A percentile compares a stretch with the other conserved stretches of the same genome.
These are phyloP conservation scores for Cystobasidium slooffiae DNA, from an alignment of 1,284 basidiomycete genomes.

Conservation along the genomic window DNA sequence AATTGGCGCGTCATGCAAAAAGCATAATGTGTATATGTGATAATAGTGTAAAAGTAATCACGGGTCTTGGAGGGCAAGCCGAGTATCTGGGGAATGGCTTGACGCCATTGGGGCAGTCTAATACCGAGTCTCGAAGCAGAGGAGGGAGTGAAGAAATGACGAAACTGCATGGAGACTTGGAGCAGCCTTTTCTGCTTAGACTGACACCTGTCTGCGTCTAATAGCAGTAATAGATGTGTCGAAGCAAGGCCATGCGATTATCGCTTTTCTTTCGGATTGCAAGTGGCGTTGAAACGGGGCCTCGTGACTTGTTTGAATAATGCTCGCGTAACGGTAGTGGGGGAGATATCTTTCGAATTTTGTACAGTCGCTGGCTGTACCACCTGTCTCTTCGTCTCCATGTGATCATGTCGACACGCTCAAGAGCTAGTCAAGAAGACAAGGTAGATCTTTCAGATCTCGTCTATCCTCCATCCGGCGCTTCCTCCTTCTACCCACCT, in stretches of 20 bases:
- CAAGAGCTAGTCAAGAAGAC: not conserved
- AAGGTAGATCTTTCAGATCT: not conserved
- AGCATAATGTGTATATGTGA: not conserved
- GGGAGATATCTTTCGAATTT: not conserved
- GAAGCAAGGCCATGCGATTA: not conserved
- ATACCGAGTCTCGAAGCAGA: no score
- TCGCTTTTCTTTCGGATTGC: not conserved
- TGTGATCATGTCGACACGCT: not conserved
- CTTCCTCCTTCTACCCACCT: not conserved
- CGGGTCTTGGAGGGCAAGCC: no score
- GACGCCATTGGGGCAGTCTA: no score
- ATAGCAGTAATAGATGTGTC: no score
- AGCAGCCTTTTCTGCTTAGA: no score
- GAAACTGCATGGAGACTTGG: no score
- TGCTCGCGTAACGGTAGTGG: not conserved
- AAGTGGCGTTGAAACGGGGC: not conserved
- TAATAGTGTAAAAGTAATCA: not conserved
- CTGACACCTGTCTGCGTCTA: no score
- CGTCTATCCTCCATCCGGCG: not conserved
- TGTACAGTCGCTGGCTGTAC: not conserved
- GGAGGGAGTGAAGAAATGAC: no score
- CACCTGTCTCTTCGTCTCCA: not conserved
- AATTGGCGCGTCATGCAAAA: slow-evolving; percentile 38
- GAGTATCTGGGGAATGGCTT: no score
- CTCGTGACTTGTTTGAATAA: slow-evolving; percentile 6